Base-by-base conservation (phyloP, 2,329 filamentous ascomycete species). In the Fusarium sp. region DNA sequence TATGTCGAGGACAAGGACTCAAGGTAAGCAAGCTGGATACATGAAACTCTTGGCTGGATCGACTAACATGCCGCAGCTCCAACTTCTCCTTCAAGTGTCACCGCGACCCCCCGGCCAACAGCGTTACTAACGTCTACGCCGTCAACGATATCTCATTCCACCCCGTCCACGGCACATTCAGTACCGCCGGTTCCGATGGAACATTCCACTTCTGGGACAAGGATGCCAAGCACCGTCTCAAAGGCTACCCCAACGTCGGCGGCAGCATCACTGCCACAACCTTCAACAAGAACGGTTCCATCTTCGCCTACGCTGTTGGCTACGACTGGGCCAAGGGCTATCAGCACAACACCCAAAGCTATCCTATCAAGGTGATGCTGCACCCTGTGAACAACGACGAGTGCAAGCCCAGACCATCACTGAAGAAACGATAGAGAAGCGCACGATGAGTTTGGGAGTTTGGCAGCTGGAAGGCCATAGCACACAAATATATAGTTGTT, bases 31-130 rank as follows among this genome's bases (percentile, higher is more conserved):
- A 74, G 83, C 75, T 37, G 8, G n/a, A 21, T 23, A 15, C 15
- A 6, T 29, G 4, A 25, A 14, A 18, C 10, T 27, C n/a, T 13
- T 31, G 9, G 13, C 11, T 21, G 25, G 36, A 25, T 27, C 8
- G 13, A 33, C 69, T 73, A 52, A 72, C 62, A 37, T 8, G 10
- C 11, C 35, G n/a, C 53, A 91, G 90, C 74, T 91, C 90, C 75
- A 98, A 99, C 83, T 99, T 99, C 84, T 97, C 93, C 40, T 99
- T 99, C 89, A 98, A 98, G 81, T 99, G 96, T 81, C 96, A 99
- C 80, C 94, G 96, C 60, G 93, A 97, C 74, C 87, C 88, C 7
- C 88, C 91, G 2, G 82, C 88, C 58, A 88, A 87, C 75, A 94
- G 93, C 79, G 83, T 91, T 68, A 93, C 92, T 73, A 96, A 95